Conservation (phyloP, 169 alveolate genomes). For the Eimeria necatrix region DNA sequence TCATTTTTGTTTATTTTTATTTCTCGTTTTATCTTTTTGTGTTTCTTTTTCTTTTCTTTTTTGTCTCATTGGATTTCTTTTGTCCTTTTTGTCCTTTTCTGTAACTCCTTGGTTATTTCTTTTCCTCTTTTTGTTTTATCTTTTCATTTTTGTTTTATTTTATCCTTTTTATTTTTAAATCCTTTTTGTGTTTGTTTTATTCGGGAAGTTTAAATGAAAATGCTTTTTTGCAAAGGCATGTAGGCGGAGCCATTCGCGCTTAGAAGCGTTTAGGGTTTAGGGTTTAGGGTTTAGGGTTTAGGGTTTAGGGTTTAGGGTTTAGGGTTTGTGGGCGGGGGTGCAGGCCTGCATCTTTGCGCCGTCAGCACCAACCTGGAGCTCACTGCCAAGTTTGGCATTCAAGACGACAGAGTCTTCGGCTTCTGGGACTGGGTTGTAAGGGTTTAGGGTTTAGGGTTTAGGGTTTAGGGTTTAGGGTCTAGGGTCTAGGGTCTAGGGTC, state of each 20-base stretch:
- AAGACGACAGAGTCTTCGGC: conserved; percentile 96
- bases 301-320: not conserved
- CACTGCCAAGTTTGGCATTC: conserved; percentile 96
- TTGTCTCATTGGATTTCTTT: too few relatives aligned
- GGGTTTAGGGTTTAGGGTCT: not conserved
- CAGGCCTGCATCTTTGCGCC: conserved; percentile 93
- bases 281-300: not conserved
- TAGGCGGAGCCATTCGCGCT: too few relatives aligned
- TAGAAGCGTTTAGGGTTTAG: not conserved
- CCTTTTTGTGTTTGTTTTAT: too few relatives aligned
- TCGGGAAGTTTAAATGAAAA: not conserved
- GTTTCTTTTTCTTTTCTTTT: too few relatives aligned
- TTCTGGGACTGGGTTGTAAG: conserved; percentile 99
- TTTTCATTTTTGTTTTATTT: too few relatives aligned
- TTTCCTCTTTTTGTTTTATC: too few relatives aligned
- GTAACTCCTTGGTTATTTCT: too few relatives aligned
- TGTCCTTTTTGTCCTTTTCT: too few relatives aligned
- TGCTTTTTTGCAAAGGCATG: not conserved
- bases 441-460: conserved; percentile 14
- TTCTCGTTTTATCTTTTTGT: too few relatives aligned
- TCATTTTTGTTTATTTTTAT: too few relatives aligned
- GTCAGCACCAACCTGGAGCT: conserved; percentile 95
- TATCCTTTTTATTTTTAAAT: too few relatives aligned
- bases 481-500: not conserved
- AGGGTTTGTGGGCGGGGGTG: too few relatives aligned